Conservation (phyloP, 1,284 basidiomycete genomes). For the Inonotus hispidus region DNA sequence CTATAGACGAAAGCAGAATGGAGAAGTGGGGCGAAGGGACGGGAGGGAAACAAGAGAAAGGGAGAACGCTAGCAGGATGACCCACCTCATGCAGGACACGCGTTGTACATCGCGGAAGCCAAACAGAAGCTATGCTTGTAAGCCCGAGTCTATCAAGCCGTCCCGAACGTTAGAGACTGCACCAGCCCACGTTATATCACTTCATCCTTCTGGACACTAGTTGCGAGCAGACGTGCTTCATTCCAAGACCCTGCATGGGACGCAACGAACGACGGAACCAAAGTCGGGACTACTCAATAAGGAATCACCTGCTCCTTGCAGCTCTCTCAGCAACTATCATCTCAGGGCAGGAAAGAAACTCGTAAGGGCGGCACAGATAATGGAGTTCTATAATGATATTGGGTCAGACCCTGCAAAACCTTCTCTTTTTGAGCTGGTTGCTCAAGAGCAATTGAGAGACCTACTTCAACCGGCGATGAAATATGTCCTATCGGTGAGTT, state of each 20-base stretch:
- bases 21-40: neutral
- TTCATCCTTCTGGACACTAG: neutral
- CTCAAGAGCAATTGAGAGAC: slow-evolving; percentile 91
- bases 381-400: slow-evolving; percentile 79
- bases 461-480: slow-evolving; percentile 93
- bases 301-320: slow-evolving; percentile 8
- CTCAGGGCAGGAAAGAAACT: no score
- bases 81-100: neutral
- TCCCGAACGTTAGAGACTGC: no score
- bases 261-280: neutral
- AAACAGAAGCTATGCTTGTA: neutral
- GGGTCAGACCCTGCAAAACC: slow-evolving; percentile 75
- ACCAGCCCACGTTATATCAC: no score
- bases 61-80: neutral
- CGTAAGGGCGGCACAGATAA: slow-evolving; percentile 26
- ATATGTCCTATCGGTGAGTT: slow-evolving; percentile 84
- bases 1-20: neutral
- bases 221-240: neutral
- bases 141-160: neutral
- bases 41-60: neutral
- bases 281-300: neutral
- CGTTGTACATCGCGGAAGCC: slow-evolving; percentile 1
- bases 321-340: neutral
- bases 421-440: slow-evolving; percentile 92
- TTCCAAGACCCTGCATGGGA: neutral